Evolutionary conservation across 495 filamentous ascomycete species (phyloP), one percentile per base, ranked within the genome.

Genomic region (Friedmanniomyces simplex): DNA sequence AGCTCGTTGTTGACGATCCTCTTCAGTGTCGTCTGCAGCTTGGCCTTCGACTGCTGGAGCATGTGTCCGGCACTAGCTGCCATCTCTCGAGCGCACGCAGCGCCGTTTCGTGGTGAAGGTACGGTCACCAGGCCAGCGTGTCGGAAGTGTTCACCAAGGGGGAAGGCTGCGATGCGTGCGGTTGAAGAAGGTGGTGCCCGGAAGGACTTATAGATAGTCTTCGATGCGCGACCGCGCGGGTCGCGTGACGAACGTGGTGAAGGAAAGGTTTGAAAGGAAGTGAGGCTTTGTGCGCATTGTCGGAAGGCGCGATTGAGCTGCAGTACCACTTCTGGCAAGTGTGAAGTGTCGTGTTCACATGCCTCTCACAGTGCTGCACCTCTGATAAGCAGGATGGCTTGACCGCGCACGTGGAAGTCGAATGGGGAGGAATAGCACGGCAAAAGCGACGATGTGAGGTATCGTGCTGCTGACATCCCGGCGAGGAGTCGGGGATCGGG

Each of bases 1-100:
- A 98, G 79, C 51, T 85, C 78, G 28, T 76, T 77, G 68, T 91
- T 91, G 59, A 86, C 77, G 34, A 85, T 69, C 14, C 72, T 76
- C 66, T 84, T 84, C 28, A 82, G 71, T 54, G 74, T 66, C 30
- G 73, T 70, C 24, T 69, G 65, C 13, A 81, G 65, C 49, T 68
- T 63, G 22, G 70, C 66, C 63, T 53, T 54, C 30, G 65, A 63
- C 16, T 62, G 46, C 42, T 58, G 57, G 26, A 69, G 32, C 24
- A 66, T 41, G 34, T 72, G 67, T 60, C 71, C 58, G 72, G 39
- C 39, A 30, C 72, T 59, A 74, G 83, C 71, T 60, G 73, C 69
- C 77, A 82, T 74, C 28, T 25, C 39, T 61, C 59, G 34, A 21
- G n/a, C 32, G 36, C 36, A 10, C 30, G 8, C n/a, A 49, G 50